Base-by-base conservation (phyloP, 192 early-diverging fungal species). In the Thamnidium elegans region DNA sequence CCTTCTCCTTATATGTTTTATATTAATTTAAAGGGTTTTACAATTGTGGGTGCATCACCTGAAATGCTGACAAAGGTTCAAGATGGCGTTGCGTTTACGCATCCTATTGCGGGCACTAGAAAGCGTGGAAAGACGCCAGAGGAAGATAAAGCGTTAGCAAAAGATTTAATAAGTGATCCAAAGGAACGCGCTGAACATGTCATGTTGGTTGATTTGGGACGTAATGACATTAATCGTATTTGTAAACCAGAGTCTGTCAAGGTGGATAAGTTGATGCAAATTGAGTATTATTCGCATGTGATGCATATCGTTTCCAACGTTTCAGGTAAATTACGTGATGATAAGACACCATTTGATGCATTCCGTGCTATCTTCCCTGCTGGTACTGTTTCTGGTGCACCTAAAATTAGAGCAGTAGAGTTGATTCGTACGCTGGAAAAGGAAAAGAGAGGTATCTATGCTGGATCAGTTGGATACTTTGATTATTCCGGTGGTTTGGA, bases 1-100 rank as follows among this genome's bases (percentile, higher is more conserved):
- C 97, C 97, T n/a, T 97, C 95, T 7, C 97, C 97, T 19, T 99
- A 99, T 77, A 96, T 99, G 95, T 99, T 99, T 73, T 99, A 98
- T 75, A 84, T 99, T 66, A 87, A 98, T 70, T 77, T 99, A 53
- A 87, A 90, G 50, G 92, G 86, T 55, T 98, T 97, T 70, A 91
- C 94, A 69, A 79, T 97, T 17, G 97, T 98, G 30, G 97, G 97
- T 14, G 97, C 97, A 3, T 97, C 94, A 17, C 97, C 97, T 13
- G 97, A 99, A 77, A 95, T 98, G 91, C 81, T 99, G 48, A 90
- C 93, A 39, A 94, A 93, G 67, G 96, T 99, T 17, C 86, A 89
- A 53, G 79, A 89, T 48, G 82, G 87, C 13, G 76, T 82, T 7
- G 95, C 94, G 1, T 90, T 80, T 70, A 97, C 92, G 36, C 95